These are phyloP conservation scores for Pilatotrama ljubarskyi DNA, from an alignment of 768 basidiomycete genomes.

Conservation along the genomic window DNA sequence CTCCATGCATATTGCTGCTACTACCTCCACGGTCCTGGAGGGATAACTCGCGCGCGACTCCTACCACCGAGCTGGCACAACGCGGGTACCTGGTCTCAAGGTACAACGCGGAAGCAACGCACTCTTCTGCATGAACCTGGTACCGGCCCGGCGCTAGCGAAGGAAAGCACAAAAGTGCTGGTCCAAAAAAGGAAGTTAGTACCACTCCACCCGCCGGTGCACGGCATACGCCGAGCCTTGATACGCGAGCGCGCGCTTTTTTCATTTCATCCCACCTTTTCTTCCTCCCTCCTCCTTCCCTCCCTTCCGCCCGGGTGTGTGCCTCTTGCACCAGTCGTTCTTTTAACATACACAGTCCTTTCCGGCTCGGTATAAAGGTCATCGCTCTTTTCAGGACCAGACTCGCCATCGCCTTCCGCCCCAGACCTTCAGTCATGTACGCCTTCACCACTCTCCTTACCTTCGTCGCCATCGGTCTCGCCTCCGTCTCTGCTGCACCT, in stretches of 20 bases:
- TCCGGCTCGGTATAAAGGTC: conserved; percentile 11
- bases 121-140: not conserved
- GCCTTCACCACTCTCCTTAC: conserved; percentile 17
- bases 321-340: conserved; percentile 19
- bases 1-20: too few species aligned
- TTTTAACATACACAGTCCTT: conserved; percentile 17
- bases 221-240: conserved; percentile 2
- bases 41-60: too few species aligned
- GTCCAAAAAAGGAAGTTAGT: not conserved
- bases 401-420: not conserved
- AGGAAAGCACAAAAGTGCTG: conserved; percentile 6
- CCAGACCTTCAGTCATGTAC: conserved; percentile 4
- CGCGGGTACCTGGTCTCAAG: not conserved
- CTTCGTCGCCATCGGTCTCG: conserved; percentile 12
- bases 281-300: not conserved
- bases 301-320: conserved; percentile 8
- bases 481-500: conserved; percentile 17
- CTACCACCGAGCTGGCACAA: too few species aligned
- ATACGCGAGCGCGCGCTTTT: conserved; percentile 2
- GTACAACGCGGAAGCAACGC: not conserved
- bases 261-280: not conserved
- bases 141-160: not conserved
- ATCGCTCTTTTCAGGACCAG: conserved; percentile 6
- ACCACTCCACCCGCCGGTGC: not conserved
- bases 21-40: too few species aligned